These are phyloP conservation scores for Entomortierella lignicola DNA, from an alignment of 192 early-diverging fungal genomes.

Conservation along the genomic window DNA sequence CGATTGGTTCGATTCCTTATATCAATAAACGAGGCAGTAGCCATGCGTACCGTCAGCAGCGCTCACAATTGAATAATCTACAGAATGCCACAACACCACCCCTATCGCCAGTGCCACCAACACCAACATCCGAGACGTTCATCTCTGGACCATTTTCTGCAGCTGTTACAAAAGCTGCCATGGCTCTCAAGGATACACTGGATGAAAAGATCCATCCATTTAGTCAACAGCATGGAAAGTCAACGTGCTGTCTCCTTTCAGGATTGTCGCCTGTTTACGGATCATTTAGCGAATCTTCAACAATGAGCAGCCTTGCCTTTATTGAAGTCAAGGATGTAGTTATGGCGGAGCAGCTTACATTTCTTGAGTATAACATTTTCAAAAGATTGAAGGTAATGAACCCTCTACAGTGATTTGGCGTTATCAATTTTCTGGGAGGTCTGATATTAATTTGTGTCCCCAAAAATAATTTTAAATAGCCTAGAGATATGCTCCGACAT, in stretches of 20 bases:
- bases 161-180: neutral
- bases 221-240: conserved; percentile 4
- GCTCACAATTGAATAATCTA: neutral
- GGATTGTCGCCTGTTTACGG: neutral
- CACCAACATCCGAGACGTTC: neutral
- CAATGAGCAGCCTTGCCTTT: conserved; percentile 46
- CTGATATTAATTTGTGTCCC: neutral
- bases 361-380: conserved; percentile 73
- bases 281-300: neutral
- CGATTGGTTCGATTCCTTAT: conserved; percentile 17
- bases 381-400: conserved; percentile 66
- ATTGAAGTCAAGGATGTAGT: conserved; percentile 64
- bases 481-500: conserved; percentile 70
- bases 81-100: neutral
- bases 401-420: too few species aligned
- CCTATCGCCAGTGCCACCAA: neutral
- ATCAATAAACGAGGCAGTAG: conserved; percentile 47
- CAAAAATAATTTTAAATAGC: too few species aligned
- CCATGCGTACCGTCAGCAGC: conserved; percentile 36
- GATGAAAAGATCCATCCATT: conserved; percentile 34
- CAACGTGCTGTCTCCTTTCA: neutral
- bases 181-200: conserved; percentile 12
- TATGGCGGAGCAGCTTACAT: conserved; percentile 75
- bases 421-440: too few species aligned
- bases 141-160: neutral